phyloP scores from a whole-genome alignment of 768 basidiomycete species.

The Pleurotus pulmonarius region DNA sequence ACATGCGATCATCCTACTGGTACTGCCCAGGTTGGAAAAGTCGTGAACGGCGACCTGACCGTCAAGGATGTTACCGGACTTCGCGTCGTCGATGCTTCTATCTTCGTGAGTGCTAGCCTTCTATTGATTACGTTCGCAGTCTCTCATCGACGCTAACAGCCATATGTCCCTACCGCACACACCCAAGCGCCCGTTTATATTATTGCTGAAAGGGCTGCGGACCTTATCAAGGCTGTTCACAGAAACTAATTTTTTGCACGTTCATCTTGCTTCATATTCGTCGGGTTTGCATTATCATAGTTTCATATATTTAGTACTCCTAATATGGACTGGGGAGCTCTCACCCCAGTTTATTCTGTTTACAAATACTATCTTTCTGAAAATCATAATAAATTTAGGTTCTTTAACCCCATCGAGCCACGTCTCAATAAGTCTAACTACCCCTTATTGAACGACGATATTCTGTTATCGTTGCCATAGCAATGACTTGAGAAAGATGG shows the following conservation, averaged over 20 bases:
- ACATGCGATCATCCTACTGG: conserved; percentile 23
- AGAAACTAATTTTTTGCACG: background rate
- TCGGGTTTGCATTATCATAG: too few relatives aligned
- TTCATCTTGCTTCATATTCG: too few relatives aligned
- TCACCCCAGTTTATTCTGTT: too few relatives aligned
- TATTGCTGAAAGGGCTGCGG: conserved; percentile 25
- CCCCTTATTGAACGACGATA: too few relatives aligned
- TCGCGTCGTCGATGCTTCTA: conserved; percentile 34
- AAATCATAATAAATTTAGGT: too few relatives aligned
- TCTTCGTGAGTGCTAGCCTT: conserved; percentile 22
- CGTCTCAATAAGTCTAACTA: too few relatives aligned
- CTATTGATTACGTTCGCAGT: background rate
- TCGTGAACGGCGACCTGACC: conserved; percentile 18
- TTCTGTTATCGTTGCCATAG: too few relatives aligned
- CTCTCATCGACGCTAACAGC: conserved; percentile 11
- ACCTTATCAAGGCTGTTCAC: conserved; percentile 19
- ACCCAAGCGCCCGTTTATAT: conserved; percentile 23
- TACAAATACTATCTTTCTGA: too few relatives aligned
- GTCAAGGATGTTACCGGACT: conserved; percentile 19
- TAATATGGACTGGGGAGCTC: too few relatives aligned
- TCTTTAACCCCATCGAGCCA: too few relatives aligned
- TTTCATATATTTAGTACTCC: too few relatives aligned
- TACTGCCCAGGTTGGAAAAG: conserved; percentile 26
- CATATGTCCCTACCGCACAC: conserved; percentile 22
- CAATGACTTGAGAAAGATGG: too few relatives aligned